These are phyloP conservation scores for Hemerocallis citrina DNA, from an alignment of 106 monocot genomes.

Conservation along the genomic window DNA sequence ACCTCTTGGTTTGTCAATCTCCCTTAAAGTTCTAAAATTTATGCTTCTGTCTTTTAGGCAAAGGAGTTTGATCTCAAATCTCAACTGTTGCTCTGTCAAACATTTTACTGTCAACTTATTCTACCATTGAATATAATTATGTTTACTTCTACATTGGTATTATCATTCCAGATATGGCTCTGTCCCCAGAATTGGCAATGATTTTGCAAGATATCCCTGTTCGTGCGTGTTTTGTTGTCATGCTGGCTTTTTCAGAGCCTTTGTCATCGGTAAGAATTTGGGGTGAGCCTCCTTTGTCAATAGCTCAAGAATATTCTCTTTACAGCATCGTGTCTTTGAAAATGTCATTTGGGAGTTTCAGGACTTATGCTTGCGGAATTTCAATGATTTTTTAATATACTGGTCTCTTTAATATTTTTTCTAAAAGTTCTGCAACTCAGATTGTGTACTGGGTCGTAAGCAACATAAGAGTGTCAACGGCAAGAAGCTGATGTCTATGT, in stretches of 20 bases:
- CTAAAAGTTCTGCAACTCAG: too few species aligned
- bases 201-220: constrained; percentile 53
- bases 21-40: constrained; percentile 2
- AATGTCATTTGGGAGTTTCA: too few species aligned
- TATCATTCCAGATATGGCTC: constrained; percentile 37
- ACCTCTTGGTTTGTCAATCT: constrained; percentile 43
- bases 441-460: too few species aligned
- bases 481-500: too few species aligned
- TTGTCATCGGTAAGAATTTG: constrained; percentile 35
- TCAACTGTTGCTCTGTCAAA: background rate
- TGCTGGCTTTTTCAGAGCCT: constrained; percentile 71
- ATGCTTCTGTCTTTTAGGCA: background rate
- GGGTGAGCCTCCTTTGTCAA: too few species aligned
- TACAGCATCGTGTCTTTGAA: too few species aligned
- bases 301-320: too few species aligned
- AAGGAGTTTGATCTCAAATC: background rate
- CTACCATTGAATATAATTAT: background rate
- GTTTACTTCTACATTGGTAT: background rate
- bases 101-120: background rate
- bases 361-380: too few species aligned
- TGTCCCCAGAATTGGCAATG: constrained; percentile 24
- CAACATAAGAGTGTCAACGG: too few species aligned
- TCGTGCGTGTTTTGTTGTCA: constrained; percentile 58
- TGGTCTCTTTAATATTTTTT: too few species aligned
- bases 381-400: too few species aligned